phyloP scores from a whole-genome alignment of 352 stramenopile genomes.

The Phytophthora pseudosyringae region DNA sequence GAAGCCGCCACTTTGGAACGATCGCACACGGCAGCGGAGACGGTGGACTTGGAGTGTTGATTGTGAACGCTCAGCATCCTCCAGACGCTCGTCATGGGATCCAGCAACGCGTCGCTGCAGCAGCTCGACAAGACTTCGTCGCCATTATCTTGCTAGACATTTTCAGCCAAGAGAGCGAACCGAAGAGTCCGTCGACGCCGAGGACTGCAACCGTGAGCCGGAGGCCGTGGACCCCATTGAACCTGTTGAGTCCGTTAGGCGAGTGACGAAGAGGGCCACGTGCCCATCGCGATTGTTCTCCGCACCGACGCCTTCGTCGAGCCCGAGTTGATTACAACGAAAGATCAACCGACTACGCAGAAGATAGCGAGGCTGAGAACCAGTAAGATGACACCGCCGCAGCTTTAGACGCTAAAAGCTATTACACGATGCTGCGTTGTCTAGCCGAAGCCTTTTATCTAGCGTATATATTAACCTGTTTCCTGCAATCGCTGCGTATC shows the following conservation, averaged over 20 bases:
- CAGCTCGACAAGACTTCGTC: neutral
- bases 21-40: neutral
- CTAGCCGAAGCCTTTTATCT: too few species aligned
- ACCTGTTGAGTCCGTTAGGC: neutral
- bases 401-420: too few species aligned
- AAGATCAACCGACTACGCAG: neutral
- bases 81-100: too few species aligned
- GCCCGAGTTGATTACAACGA: constrained; percentile 6
- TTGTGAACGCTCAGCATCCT: neutral
- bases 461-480: too few species aligned
- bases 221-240: neutral
- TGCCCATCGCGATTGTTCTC: constrained; percentile 16
- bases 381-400: neutral
- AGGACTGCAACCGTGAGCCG: constrained; percentile 9
- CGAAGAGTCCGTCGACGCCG: neutral
- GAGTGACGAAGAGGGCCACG: constrained; percentile 9
- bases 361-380: neutral
- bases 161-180: constrained; percentile 7
- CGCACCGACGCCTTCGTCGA: constrained; percentile 12
- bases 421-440: too few species aligned
- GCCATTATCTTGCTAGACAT: constrained; percentile 13
- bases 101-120: too few species aligned
- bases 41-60: neutral
- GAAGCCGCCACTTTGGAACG: neutral
- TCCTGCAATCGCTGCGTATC: too few species aligned